Evolutionary conservation across 1,284 basidiomycete species (phyloP).

Genomic region (Fistulinella staudtii): DNA sequence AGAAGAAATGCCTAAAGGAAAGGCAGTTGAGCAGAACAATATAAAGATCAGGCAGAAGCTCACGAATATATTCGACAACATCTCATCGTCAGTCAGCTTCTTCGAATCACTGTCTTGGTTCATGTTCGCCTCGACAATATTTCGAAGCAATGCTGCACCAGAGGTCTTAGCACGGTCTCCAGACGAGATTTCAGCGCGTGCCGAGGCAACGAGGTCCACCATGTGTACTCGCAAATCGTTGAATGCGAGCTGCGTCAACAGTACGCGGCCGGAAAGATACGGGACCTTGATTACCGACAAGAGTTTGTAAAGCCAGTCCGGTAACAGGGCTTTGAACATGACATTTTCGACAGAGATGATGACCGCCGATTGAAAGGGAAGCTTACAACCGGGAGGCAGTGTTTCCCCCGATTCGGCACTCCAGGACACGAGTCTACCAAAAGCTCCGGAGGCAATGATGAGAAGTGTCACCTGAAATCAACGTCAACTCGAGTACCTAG

Average conservation of each 20-base stretch:
- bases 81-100: slow-evolving; percentile 40
- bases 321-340: slow-evolving; percentile 31
- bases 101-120: slow-evolving; percentile 28
- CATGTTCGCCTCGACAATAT: slow-evolving; percentile 46
- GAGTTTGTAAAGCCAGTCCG: slow-evolving; percentile 32
- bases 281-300: slow-evolving; percentile 33
- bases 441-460: slow-evolving; percentile 41
- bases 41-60: slow-evolving; percentile 7
- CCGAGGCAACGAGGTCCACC: slow-evolving; percentile 36
- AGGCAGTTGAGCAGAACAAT: not conserved
- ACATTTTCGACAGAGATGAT: slow-evolving; percentile 27
- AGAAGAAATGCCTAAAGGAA: slow-evolving; percentile 37
- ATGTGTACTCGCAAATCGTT: slow-evolving; percentile 38
- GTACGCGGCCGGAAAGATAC: slow-evolving; percentile 30
- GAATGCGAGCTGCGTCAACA: slow-evolving; percentile 29
- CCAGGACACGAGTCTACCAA: slow-evolving; percentile 38
- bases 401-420: slow-evolving; percentile 22
- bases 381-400: slow-evolving; percentile 30
- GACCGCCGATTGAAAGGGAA: slow-evolving; percentile 37
- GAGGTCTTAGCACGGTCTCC: slow-evolving; percentile 26
- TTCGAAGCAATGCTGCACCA: slow-evolving; percentile 38
- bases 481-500: not conserved
- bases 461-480: slow-evolving; percentile 35
- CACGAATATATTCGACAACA: slow-evolving; percentile 46
- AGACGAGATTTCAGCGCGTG: slow-evolving; percentile 32